Conservation (phyloP, 768 basidiomycete species). For the Dictyophora rubrovolvata region DNA sequence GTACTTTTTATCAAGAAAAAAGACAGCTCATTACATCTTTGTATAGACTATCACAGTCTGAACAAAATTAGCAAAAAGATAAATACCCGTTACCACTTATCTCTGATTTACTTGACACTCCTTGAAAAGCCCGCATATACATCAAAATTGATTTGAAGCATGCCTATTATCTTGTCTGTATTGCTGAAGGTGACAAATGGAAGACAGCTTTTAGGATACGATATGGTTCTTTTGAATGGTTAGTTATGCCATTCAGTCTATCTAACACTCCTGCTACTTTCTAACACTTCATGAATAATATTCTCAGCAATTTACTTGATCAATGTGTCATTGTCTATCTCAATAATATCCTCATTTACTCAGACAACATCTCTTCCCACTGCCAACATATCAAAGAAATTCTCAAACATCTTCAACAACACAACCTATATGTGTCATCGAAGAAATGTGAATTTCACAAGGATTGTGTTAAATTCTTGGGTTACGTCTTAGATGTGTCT, state of each 20-base stretch:
- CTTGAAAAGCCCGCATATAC: conserved; percentile 11
- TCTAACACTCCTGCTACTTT: conserved; percentile 32
- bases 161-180: conserved; percentile 32
- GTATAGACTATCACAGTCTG: conserved; percentile 22
- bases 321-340: conserved; percentile 32
- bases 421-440: conserved; percentile 23
- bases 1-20: conserved; percentile 23
- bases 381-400: conserved; percentile 20
- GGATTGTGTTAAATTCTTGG: conserved; percentile 27
- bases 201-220: conserved; percentile 33
- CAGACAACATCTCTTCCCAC: conserved; percentile 8
- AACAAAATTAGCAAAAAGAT: conserved; percentile 26
- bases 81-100: conserved; percentile 26
- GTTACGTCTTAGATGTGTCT: conserved; percentile 11
- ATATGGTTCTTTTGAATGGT: conserved; percentile 30
- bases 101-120: conserved; percentile 12
- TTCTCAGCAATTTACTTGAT: conserved; percentile 23
- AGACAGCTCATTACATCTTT: conserved; percentile 22
- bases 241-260: conserved; percentile 30
- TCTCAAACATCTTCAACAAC: conserved; percentile 21
- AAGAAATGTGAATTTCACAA: conserved; percentile 32
- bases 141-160: conserved; percentile 28
- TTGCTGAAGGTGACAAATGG: conserved; percentile 32
- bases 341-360: conserved; percentile 36
- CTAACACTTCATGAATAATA: conserved; percentile 27